Percentiles rank a stretch among this genome's conserved stretches.
These are phyloP conservation scores for Microbotryum lychnidis-dioicae DNA, from an alignment of 1,284 basidiomycete genomes.

Conservation along the genomic window DNA sequence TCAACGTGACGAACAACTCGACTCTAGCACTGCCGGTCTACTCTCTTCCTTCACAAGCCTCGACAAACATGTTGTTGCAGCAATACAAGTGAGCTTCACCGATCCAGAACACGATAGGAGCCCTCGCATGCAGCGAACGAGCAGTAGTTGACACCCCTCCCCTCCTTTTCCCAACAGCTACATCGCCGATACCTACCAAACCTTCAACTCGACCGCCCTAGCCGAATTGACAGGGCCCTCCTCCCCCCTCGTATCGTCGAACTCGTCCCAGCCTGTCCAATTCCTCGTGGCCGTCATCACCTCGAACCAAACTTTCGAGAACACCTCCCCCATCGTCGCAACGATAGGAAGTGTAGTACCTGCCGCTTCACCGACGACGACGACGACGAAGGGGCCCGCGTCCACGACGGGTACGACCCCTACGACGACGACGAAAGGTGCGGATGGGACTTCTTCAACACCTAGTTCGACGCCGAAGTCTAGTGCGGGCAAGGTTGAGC, in stretches of 20 bases:
- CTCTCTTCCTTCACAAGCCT: constrained; percentile 2
- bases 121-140: too few relatives aligned
- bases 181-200: not conserved
- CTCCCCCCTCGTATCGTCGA: not conserved
- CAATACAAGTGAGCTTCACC: not conserved
- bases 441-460: not conserved
- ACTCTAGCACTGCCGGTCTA: not conserved
- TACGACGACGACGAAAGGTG: not conserved
- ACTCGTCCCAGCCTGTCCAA: not conserved
- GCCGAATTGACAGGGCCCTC: not conserved
- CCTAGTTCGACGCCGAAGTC: not conserved
- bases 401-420: not conserved
- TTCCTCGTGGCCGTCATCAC: constrained; percentile 12
- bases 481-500: not conserved
- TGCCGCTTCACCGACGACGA: not conserved
- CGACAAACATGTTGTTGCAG: constrained; percentile 1
- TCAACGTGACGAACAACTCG: not conserved
- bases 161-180: not conserved
- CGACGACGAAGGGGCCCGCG: not conserved
- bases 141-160: not conserved
- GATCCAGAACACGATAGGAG: too few relatives aligned
- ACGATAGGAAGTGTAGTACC: constrained; percentile 10
- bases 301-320: not conserved
- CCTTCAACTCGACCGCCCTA: constrained; percentile 18
- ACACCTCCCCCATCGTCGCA: constrained; percentile 11